Conservation (phyloP, 495 filamentous ascomycete genomes). For the Xylaria castorea region DNA sequence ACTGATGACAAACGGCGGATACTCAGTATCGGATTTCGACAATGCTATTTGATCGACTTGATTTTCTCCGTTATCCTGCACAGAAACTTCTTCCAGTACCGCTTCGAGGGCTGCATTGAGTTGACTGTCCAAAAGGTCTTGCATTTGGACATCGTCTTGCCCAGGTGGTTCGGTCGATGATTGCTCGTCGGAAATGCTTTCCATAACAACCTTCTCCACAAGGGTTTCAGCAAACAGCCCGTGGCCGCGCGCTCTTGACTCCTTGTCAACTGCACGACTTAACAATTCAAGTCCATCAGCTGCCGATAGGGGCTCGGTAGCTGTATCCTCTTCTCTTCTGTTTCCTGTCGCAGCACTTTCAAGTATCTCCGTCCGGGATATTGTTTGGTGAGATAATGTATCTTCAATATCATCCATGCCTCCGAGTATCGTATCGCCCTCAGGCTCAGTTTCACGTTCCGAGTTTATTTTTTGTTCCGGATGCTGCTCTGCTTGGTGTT, state of each 20-base stretch:
- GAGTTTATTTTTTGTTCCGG: background rate
- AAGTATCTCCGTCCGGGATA: background rate
- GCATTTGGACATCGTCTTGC: constrained; percentile 24
- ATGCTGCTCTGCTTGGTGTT: background rate
- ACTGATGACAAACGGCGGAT: background rate
- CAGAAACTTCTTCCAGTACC: background rate
- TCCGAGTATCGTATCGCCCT: background rate
- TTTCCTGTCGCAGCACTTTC: background rate
- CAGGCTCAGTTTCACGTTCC: background rate
- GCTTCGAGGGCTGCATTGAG: background rate
- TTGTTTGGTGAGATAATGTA: background rate
- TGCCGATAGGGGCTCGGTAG: constrained; percentile 29
- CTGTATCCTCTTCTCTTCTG: background rate
- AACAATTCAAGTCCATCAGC: constrained; percentile 40
- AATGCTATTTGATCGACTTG: background rate
- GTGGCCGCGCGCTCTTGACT: constrained; percentile 32
- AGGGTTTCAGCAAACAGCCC: constrained; percentile 19
- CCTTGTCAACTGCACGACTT: constrained; percentile 32
- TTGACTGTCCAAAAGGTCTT: constrained; percentile 3
- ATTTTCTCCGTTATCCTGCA: background rate
- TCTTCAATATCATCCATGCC: background rate
- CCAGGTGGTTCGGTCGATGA: background rate
- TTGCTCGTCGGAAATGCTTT: background rate
- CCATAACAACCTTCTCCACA: constrained; percentile 16
- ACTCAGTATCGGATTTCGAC: background rate